Percentiles rank a stretch among this genome's conserved stretches.
Conservation (phyloP, 2,329 filamentous ascomycete species). For the Phoma sp. region DNA sequence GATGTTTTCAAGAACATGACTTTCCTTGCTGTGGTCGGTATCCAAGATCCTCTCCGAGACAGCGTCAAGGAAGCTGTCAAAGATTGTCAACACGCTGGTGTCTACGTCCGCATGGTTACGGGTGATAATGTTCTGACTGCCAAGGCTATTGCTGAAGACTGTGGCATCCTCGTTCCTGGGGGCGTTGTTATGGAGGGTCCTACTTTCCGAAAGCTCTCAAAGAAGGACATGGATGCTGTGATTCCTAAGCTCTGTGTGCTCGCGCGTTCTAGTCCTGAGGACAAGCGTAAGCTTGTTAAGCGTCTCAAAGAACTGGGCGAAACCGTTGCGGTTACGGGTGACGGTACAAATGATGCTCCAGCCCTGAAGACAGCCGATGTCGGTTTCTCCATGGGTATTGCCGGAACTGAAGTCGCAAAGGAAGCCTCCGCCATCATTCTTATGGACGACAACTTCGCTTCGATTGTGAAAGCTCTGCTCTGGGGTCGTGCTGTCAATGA, state of each 20-base stretch:
- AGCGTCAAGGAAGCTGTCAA: slow-evolving; percentile 77
- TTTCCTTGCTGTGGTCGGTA: slow-evolving; percentile 77
- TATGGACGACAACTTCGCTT: slow-evolving; percentile 88
- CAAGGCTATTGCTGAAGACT: slow-evolving; percentile 79
- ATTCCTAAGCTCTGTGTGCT: slow-evolving; percentile 72
- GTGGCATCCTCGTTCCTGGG: slow-evolving; percentile 75
- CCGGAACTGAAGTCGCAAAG: slow-evolving; percentile 84
- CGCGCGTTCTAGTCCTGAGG: slow-evolving; percentile 73
- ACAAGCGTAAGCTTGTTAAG: slow-evolving; percentile 71
- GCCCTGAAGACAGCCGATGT: slow-evolving; percentile 83
- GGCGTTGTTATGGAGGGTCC: slow-evolving; percentile 81
- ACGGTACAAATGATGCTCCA: slow-evolving; percentile 84
- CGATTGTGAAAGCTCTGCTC: slow-evolving; percentile 83
- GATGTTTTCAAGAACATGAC: slow-evolving; percentile 75
- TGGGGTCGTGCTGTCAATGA: slow-evolving; percentile 68
- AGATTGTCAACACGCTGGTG: slow-evolving; percentile 77
- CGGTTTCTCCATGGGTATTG: slow-evolving; percentile 85
- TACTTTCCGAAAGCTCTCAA: slow-evolving; percentile 75
- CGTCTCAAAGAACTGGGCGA: slow-evolving; percentile 72
- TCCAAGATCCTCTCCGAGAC: slow-evolving; percentile 79
- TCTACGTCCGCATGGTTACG: slow-evolving; percentile 85
- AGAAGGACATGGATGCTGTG: slow-evolving; percentile 62
- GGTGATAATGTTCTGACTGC: slow-evolving; percentile 83
- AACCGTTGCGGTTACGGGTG: slow-evolving; percentile 82
- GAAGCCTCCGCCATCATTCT: slow-evolving; percentile 85